Base-by-base conservation (phyloP, 768 basidiomycete genomes). In the Leccinum barrowsii region DNA sequence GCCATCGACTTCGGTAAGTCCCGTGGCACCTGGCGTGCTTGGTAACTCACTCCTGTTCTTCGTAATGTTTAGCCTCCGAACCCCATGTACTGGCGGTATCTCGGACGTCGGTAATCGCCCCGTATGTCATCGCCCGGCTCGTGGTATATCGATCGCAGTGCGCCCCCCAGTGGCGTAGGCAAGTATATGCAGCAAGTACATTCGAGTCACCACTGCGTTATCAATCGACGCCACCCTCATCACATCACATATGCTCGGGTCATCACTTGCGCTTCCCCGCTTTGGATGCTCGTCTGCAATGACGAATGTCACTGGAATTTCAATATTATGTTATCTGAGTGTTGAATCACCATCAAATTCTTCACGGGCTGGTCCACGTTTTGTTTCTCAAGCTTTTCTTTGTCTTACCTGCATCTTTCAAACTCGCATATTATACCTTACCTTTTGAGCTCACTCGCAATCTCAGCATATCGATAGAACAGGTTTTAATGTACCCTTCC, bases 61-160 rank as follows among this genome's bases (percentile, higher is more conserved):
- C 34, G 48, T 28, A 65, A 80, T 26, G 17, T 47, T 35, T 65
- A 80, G 78, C 78, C 78, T 57, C 78, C 79, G 19, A 80, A 80
- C 48, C 35, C 60, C 35, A 11, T 59, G n/a, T 80, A 75, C 65
- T 80, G 78, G 78, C 75, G 79, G 24, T 80, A 80, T 59, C 74
- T 80, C 55, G 75, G 78, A n/a, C 78, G 78, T 54, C 72, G 78
- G 67, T 80, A 68, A 58, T 6, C 6, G 2, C 7, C 26, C 42
- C 30, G 1, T 12, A 13, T 34, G 15, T 19, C 42, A 44, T 55
- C 35, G 11, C 15, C n/a, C 49, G 22, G 49, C 19, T 52, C 54
- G 56, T 61, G 56, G 61, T 55, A 58, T 22, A 7, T 46, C 52
- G 30, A 46, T 56, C 58, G 34, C 28, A 5, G 54, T 51, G 50